These are phyloP conservation scores for Apodospora peruviana DNA, from an alignment of 495 filamentous ascomycete species.

Conservation along the genomic window DNA sequence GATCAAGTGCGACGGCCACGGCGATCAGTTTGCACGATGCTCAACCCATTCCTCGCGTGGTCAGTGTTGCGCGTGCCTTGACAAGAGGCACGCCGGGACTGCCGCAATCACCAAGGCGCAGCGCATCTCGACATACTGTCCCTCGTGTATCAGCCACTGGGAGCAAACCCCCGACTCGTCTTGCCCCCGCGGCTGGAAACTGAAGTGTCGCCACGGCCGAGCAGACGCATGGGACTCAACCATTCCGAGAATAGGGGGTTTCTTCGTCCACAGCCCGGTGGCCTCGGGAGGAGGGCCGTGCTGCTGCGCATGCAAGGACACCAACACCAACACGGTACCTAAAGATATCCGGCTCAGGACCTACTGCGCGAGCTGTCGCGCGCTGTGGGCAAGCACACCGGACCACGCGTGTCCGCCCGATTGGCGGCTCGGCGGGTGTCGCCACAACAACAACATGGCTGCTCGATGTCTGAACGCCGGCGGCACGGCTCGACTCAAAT, in stretches of 20 bases:
- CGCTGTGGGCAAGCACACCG: background rate
- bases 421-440: background rate
- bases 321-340: background rate
- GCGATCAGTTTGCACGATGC: background rate
- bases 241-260: background rate
- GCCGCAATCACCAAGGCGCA: background rate
- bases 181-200: background rate
- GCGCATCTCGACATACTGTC: background rate
- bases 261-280: background rate
- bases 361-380: background rate
- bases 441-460: background rate
- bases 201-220: background rate
- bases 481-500: background rate
- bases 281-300: background rate
- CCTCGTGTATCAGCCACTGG: background rate
- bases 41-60: background rate
- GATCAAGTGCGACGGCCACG: background rate
- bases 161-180: background rate
- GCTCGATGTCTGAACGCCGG: background rate
- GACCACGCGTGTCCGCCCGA: background rate
- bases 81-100: background rate
- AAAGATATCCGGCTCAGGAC: background rate
- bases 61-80: background rate
- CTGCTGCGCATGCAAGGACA: slow-evolving; percentile 1
- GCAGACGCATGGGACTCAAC: background rate